These are phyloP conservation scores for Melastoma candidum DNA, from an alignment of 441 rosid genomes.

Conservation along the genomic window DNA sequence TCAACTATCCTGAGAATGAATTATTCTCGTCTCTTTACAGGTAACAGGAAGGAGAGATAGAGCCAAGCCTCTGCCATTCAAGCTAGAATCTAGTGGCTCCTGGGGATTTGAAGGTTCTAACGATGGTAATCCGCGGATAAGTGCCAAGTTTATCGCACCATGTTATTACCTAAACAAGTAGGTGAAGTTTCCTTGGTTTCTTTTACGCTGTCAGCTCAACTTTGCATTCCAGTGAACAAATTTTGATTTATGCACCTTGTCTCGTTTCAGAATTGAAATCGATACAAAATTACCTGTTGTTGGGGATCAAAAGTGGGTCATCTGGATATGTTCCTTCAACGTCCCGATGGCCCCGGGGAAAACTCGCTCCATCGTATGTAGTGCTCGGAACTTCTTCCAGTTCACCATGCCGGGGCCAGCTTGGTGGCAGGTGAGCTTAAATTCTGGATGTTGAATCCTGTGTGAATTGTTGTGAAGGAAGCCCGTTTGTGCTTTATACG, in stretches of 20 bases:
- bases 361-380: constrained; percentile 91
- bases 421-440: constrained; percentile 82
- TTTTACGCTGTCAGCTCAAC: background rate
- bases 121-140: constrained; percentile 76
- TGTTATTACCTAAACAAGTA: constrained; percentile 83
- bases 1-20: too few species aligned
- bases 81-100: constrained; percentile 69
- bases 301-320: constrained; percentile 80
- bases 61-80: constrained; percentile 84
- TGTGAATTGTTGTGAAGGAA: too few species aligned
- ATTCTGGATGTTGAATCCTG: too few species aligned
- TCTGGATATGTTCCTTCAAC: constrained; percentile 95
- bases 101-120: constrained; percentile 90
- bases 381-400: constrained; percentile 96
- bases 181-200: constrained; percentile 12
- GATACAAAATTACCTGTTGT: constrained; percentile 73
- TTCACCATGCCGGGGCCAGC: constrained; percentile 84
- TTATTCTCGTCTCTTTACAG: constrained; percentile 21
- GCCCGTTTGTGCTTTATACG: too few species aligned
- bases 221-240: too few species aligned
- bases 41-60: constrained; percentile 96
- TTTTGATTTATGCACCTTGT: background rate
- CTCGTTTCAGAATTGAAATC: constrained; percentile 57
- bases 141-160: constrained; percentile 76
- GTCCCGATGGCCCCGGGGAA: constrained; percentile 97